A percentile compares a stretch with the other conserved stretches of the same genome.
These are phyloP conservation scores for Diaporthe citri DNA, from an alignment of 2,329 filamentous ascomycete species.

Conservation along the genomic window DNA sequence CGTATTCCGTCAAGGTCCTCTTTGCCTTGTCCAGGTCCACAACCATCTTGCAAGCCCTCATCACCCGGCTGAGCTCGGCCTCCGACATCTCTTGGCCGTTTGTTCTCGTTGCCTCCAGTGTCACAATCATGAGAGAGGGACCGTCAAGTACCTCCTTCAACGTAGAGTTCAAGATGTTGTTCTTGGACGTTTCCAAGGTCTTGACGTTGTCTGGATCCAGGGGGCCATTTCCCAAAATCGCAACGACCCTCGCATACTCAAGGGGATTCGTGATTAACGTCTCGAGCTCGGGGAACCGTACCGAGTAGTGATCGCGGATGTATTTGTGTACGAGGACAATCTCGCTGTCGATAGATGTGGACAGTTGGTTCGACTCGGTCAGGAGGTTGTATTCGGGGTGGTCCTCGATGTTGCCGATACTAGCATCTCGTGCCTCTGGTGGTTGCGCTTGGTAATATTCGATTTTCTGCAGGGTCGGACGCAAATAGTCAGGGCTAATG, in stretches of 20 bases:
- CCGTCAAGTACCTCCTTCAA: conserved; percentile 88
- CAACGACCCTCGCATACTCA: conserved; percentile 95
- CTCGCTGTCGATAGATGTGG: conserved; percentile 93
- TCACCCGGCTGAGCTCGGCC: conserved; percentile 80
- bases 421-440: conserved; percentile 69
- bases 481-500: conserved; percentile 76
- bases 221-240: conserved; percentile 92
- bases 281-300: conserved; percentile 93
- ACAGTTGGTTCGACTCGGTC: conserved; percentile 89
- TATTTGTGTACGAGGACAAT: conserved; percentile 96
- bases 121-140: conserved; percentile 94
- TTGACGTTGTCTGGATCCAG: conserved; percentile 87
- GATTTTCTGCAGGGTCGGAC: conserved; percentile 78
- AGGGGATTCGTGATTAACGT: conserved; percentile 89
- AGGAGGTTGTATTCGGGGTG: conserved; percentile 92
- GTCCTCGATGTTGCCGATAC: conserved; percentile 86
- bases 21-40: conserved; percentile 91
- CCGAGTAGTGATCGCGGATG: conserved; percentile 94
- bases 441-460: conserved; percentile 79
- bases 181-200: conserved; percentile 77
- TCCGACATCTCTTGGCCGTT: conserved; percentile 82
- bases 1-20: conserved; percentile 88
- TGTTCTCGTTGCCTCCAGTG: conserved; percentile 92
- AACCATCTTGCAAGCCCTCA: conserved; percentile 87
- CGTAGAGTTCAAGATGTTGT: conserved; percentile 82